Evolutionary conservation across 2,329 filamentous ascomycete species (phyloP).

Genomic region (Aspergillus eucalypticola): DNA sequence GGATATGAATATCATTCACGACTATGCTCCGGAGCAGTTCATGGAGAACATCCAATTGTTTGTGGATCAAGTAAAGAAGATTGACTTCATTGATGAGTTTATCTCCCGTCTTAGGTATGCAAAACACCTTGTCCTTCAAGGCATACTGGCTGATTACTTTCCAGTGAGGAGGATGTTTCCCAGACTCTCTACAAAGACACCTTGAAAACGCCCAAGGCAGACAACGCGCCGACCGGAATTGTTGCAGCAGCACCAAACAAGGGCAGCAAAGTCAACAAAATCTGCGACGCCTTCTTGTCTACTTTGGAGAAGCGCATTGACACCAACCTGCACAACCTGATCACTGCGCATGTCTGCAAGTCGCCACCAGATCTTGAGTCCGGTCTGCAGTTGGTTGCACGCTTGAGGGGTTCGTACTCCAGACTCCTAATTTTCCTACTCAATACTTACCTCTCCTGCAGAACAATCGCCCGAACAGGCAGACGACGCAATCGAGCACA

Average conservation of each 20-base stretch:
- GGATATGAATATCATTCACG: conserved; percentile 96
- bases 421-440: not conserved
- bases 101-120: conserved; percentile 76
- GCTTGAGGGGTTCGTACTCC: conserved; percentile 56
- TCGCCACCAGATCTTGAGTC: conserved; percentile 84
- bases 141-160: not conserved
- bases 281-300: conserved; percentile 81
- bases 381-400: conserved; percentile 75
- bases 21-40: conserved; percentile 87
- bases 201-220: conserved; percentile 50
- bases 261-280: conserved; percentile 72
- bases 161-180: conserved; percentile 82
- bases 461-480: conserved; percentile 69
- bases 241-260: conserved; percentile 24
- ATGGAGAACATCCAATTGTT: conserved; percentile 73
- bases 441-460: conserved; percentile 27
- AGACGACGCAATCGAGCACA: conserved; percentile 90
- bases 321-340: conserved; percentile 80
- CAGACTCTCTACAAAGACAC: conserved; percentile 94
- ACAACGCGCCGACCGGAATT: conserved; percentile 28
- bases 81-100: conserved; percentile 85
- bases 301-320: conserved; percentile 63
- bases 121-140: not conserved
- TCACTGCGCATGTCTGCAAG: conserved; percentile 95
- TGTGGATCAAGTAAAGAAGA: conserved; percentile 78